These are phyloP conservation scores for Delitschia confertaspora DNA, from an alignment of 495 filamentous ascomycete species.

Conservation along the genomic window DNA sequence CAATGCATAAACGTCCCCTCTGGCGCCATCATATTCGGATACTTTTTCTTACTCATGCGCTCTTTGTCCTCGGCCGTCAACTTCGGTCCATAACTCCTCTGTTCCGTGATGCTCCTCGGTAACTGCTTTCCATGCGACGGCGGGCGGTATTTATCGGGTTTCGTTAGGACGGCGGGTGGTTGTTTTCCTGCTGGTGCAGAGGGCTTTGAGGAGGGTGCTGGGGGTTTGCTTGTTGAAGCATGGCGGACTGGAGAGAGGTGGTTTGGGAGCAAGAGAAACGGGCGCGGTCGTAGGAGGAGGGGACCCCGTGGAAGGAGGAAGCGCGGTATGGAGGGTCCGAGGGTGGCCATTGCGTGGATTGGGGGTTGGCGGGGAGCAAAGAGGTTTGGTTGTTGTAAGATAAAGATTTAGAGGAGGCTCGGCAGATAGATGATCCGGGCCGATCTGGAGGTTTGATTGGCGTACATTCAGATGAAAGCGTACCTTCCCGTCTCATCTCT, in stretches of 20 bases:
- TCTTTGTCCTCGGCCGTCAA: constrained; percentile 47
- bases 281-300: constrained; percentile 12
- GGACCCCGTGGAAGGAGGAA: constrained; percentile 20
- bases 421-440: constrained; percentile 4
- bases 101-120: constrained; percentile 38
- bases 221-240: constrained; percentile 8
- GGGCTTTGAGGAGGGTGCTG: constrained; percentile 3
- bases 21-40: constrained; percentile 74
- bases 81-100: constrained; percentile 52
- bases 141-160: constrained; percentile 75
- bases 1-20: constrained; percentile 64
- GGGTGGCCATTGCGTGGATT: constrained; percentile 12
- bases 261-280: constrained; percentile 1
- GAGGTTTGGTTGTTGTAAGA: neutral
- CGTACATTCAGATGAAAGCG: no score
- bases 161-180: constrained; percentile 54
- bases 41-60: constrained; percentile 55
- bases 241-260: constrained; percentile 9
- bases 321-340: constrained; percentile 19
- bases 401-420: no score
- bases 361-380: neutral
- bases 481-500: no score
- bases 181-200: constrained; percentile 31
- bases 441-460: no score
- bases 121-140: constrained; percentile 69